phyloP scores from a whole-genome alignment of 768 basidiomycete genomes.

The Mycena vitilis region DNA sequence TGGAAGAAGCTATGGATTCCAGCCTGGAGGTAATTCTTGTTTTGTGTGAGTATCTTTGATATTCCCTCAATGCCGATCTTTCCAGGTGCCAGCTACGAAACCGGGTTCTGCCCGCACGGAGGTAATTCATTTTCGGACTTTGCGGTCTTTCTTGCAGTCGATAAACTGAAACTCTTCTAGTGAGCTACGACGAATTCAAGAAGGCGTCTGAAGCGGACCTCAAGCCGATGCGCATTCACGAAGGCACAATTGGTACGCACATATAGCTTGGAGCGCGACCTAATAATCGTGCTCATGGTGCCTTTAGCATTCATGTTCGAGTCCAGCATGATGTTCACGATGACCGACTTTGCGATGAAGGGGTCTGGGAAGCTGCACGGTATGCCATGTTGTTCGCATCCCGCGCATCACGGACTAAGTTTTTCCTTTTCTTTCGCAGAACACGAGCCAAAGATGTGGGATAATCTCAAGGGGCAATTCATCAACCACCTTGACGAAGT shows the following conservation, averaged over 20 bases:
- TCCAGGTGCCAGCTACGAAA: constrained; percentile 67
- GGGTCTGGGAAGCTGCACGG: constrained; percentile 69
- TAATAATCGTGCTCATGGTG: neutral
- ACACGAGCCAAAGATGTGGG: constrained; percentile 78
- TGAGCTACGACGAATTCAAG: constrained; percentile 71
- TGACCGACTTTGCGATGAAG: constrained; percentile 74
- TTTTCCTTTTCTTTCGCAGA: constrained; percentile 45
- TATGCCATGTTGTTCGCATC: constrained; percentile 40
- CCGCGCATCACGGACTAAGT: neutral
- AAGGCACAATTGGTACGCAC: constrained; percentile 63
- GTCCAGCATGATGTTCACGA: constrained; percentile 69
- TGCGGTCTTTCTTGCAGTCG: neutral
- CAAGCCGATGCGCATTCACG: constrained; percentile 60
- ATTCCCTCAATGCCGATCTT: neutral
- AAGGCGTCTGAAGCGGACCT: constrained; percentile 66
- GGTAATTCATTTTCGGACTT: constrained; percentile 52
- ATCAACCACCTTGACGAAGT: constrained; percentile 67
- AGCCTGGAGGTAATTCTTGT: constrained; percentile 54
- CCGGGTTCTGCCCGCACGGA: constrained; percentile 74
- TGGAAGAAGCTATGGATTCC: constrained; percentile 71
- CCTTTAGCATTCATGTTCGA: constrained; percentile 71
- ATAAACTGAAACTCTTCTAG: constrained; percentile 41
- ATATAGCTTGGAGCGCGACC: neutral
- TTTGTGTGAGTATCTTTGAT: neutral
- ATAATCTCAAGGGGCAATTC: constrained; percentile 67